Evolutionary conservation across 495 filamentous ascomycete species (phyloP).

Genomic region (Evansstolkia leycettana): DNA sequence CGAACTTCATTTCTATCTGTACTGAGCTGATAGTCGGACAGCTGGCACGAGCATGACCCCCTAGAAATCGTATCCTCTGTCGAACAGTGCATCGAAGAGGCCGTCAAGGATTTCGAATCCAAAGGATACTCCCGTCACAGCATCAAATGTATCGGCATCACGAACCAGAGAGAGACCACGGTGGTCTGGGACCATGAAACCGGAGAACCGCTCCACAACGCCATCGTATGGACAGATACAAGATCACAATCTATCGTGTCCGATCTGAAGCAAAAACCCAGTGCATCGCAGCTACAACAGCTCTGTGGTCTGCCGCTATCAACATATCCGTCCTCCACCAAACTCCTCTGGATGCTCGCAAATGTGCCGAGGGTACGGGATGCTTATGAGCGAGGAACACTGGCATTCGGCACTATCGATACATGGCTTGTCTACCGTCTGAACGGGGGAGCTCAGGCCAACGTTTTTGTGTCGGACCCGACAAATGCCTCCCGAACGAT

Average conservation of each 20-base stretch:
- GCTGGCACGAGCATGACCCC: conserved; percentile 92
- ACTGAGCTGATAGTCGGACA: conserved; percentile 17
- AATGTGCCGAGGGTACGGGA: conserved; percentile 61
- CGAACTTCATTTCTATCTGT: background rate
- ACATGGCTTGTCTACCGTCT: conserved; percentile 85
- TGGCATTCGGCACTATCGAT: conserved; percentile 88
- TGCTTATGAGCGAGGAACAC: conserved; percentile 64
- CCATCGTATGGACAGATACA: conserved; percentile 92
- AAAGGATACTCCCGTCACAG: conserved; percentile 51
- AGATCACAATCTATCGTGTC: conserved; percentile 66
- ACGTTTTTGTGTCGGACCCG: conserved; percentile 74
- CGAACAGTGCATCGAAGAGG: conserved; percentile 70
- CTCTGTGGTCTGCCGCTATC: conserved; percentile 84
- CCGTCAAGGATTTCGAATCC: conserved; percentile 54
- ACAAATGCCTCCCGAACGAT: conserved; percentile 93
- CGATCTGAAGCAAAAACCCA: conserved; percentile 53
- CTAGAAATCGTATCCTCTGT: conserved; percentile 68
- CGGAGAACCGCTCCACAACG: conserved; percentile 76
- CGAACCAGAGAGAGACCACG: conserved; percentile 92
- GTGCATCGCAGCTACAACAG: conserved; percentile 51
- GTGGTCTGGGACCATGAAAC: conserved; percentile 84
- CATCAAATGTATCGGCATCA: conserved; percentile 81
- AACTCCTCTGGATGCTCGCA: conserved; percentile 74
- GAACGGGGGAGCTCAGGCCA: conserved; percentile 61
- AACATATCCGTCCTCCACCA: conserved; percentile 86